These are phyloP conservation scores for Calycina herbarum DNA, from an alignment of 2,329 filamentous ascomycete species.

Conservation along the genomic window DNA sequence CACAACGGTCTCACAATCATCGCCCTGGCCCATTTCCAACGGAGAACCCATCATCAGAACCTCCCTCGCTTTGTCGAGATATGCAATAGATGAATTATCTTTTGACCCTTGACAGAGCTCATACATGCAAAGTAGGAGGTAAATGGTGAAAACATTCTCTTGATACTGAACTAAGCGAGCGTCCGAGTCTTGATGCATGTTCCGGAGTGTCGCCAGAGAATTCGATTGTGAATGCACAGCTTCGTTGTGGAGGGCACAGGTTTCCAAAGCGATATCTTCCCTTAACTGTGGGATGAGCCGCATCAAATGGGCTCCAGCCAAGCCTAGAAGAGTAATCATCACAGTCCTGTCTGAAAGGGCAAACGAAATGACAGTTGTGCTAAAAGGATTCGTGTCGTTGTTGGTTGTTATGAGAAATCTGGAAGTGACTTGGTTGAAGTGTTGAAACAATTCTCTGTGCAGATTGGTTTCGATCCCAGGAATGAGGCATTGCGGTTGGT, in stretches of 20 bases:
- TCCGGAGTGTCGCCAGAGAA: slow-evolving; percentile 14
- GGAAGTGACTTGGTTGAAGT: slow-evolving; percentile 25
- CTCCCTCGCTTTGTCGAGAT: slow-evolving; percentile 24
- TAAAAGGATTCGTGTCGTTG: slow-evolving; percentile 21
- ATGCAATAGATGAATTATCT: slow-evolving; percentile 16
- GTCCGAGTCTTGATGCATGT: neutral
- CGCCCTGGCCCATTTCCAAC: neutral
- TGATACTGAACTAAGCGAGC: neutral
- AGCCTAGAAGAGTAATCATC: slow-evolving; percentile 24
- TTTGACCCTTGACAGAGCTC: slow-evolving; percentile 27
- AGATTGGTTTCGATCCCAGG: slow-evolving; percentile 22
- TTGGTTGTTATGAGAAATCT: slow-evolving; percentile 21
- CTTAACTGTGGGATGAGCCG: slow-evolving; percentile 11
- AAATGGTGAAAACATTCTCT: slow-evolving; percentile 12
- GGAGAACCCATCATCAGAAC: slow-evolving; percentile 15
- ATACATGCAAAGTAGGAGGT: slow-evolving; percentile 27
- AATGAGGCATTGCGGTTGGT: slow-evolving; percentile 22
- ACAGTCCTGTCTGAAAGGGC: slow-evolving; percentile 24
- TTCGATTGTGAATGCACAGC: slow-evolving; percentile 16
- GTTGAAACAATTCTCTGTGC: slow-evolving; percentile 23
- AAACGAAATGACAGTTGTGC: slow-evolving; percentile 22
- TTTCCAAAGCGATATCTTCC: slow-evolving; percentile 16
- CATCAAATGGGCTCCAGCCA: slow-evolving; percentile 25
- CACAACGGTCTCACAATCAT: neutral
- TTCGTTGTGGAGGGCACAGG: slow-evolving; percentile 19